Evolutionary conservation across 2,329 filamentous ascomycete species (phyloP).

Genomic region (Hymenoscyphus albidus): DNA sequence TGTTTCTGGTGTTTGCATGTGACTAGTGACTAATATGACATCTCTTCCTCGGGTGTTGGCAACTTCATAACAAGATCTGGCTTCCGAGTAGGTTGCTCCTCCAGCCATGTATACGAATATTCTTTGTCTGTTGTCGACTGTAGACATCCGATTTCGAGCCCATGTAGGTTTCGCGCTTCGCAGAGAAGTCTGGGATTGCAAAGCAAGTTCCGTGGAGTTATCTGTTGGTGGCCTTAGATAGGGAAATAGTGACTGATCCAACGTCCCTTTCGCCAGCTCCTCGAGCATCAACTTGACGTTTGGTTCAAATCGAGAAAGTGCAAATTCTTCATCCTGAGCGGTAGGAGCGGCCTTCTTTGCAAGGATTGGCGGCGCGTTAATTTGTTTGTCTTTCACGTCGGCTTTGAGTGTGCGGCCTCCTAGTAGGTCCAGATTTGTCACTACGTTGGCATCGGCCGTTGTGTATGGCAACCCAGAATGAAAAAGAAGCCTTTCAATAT

Average conservation of each 20-base stretch:
- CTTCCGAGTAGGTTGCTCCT: slow-evolving; percentile 89
- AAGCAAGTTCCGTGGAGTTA: slow-evolving; percentile 54
- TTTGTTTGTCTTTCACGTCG: slow-evolving; percentile 68
- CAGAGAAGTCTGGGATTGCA: slow-evolving; percentile 66
- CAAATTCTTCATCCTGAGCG: slow-evolving; percentile 68
- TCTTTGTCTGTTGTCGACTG: slow-evolving; percentile 78
- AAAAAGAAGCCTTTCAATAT: slow-evolving; percentile 77
- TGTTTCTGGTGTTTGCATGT: slow-evolving; percentile 84
- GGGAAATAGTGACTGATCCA: slow-evolving; percentile 66
- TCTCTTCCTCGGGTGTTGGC: slow-evolving; percentile 70
- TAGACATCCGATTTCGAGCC: slow-evolving; percentile 76
- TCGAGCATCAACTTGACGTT: slow-evolving; percentile 81
- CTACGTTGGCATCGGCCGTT: slow-evolving; percentile 64
- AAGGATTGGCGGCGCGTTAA: slow-evolving; percentile 67
- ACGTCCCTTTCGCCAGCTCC: slow-evolving; percentile 59
- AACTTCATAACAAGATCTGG: slow-evolving; percentile 83
- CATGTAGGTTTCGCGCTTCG: slow-evolving; percentile 92
- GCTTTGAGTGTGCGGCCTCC: slow-evolving; percentile 69
- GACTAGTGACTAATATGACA: slow-evolving; percentile 82
- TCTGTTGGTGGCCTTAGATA: slow-evolving; percentile 67
- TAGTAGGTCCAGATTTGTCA: slow-evolving; percentile 76
- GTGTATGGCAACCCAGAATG: slow-evolving; percentile 70
- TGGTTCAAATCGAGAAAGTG: slow-evolving; percentile 83
- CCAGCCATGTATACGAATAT: slow-evolving; percentile 94
- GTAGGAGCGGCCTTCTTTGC: slow-evolving; percentile 56